Conservation (phyloP, 805 yeast species). For the Sungouiozyma intestinalis region DNA sequence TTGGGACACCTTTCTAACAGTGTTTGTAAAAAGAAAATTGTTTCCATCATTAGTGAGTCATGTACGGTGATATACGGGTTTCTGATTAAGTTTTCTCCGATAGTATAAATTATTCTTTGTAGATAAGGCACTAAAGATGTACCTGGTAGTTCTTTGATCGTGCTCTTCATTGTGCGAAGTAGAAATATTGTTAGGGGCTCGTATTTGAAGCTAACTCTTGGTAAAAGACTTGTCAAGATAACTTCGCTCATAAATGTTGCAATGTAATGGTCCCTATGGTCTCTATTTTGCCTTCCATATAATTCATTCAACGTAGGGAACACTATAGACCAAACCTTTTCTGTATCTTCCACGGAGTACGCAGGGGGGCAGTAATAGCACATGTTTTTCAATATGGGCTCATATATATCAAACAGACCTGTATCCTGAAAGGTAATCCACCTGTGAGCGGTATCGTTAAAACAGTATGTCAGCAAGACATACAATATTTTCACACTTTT, state of each 20-base stretch:
- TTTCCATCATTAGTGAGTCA: conserved; percentile 8
- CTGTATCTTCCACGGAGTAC: conserved; percentile 10
- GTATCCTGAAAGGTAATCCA: conserved; percentile 19
- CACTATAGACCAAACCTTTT: conserved; percentile 10
- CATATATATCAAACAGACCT: conserved; percentile 20
- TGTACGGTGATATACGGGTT: conserved; percentile 22
- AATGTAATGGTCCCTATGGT: conserved; percentile 7
- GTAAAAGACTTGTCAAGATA: conserved; percentile 19
- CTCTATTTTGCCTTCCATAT: conserved; percentile 9
- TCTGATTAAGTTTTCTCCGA: conserved; percentile 22
- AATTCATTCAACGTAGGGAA: conserved; percentile 18
- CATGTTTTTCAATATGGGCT: conserved; percentile 18
- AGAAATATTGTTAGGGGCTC: conserved; percentile 12
- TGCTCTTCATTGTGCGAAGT: conserved; percentile 3
- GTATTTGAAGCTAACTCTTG: conserved; percentile 16
- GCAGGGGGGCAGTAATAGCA: conserved; percentile 24
- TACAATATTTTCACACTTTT: conserved; percentile 17
- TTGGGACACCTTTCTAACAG: conserved; percentile 9
- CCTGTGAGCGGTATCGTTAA: conserved; percentile 5
- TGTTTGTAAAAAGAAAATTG: conserved; percentile 6
- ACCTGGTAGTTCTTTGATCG: conserved; percentile 2
- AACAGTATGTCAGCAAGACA: conserved; percentile 12
- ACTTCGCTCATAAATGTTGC: conserved; percentile 15
- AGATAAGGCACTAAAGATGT: conserved; percentile 9
- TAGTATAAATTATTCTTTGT: conserved; percentile 17